Evolutionary conservation across 2,329 filamentous ascomycete genomes (phyloP), one percentile per base, ranked within the genome.

Genomic region (Penicillium sp.): DNA sequence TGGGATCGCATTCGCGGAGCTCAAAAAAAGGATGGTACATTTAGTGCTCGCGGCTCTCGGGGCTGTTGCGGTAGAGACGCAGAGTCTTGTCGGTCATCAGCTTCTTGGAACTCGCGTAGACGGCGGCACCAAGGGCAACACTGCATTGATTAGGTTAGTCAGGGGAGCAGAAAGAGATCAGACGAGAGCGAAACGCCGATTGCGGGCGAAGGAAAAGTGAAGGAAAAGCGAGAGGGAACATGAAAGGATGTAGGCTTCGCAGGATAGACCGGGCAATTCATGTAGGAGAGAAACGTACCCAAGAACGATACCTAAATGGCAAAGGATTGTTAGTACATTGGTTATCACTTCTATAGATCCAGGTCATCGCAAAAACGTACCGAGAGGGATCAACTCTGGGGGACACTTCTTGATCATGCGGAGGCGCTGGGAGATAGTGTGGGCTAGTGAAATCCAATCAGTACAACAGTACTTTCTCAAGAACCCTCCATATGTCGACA

Each of bases 351-450:
- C 26, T 46, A 23, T n/a, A 45, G 11, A 39, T 52, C 46, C 44
- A 61, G 14, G 19, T n/a, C 29, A 42, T 35, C 1, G 43, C 39
- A 50, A 49, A 57, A 44, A 81, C 86, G 77, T 88, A 96, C 93
- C 93, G 70, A 99, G 89, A 73, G 95, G 95, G 69, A 93, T 87
- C 85, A 99, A 85, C 85, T 99, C 95, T 68, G 92, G 87, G 68
- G 95, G 95, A 74, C 98, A 89, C 80, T 88, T 88, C 85, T 90
- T 93, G 73, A 97, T 84, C 75, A 87, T 89, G 76, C 93, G 90
- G 71, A 99, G 84, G 76, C 93, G 91, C 83, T 98, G 95, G 67
- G 93, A 96, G 79, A 98, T 87, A 71, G 93, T 97, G 83, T 98
- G 95, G 76, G 92, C 95, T 99, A 57, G 44, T 66, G 23, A 47